phyloP scores from a whole-genome alignment of 768 basidiomycete species.

The Neoboletus subvelutipes region DNA sequence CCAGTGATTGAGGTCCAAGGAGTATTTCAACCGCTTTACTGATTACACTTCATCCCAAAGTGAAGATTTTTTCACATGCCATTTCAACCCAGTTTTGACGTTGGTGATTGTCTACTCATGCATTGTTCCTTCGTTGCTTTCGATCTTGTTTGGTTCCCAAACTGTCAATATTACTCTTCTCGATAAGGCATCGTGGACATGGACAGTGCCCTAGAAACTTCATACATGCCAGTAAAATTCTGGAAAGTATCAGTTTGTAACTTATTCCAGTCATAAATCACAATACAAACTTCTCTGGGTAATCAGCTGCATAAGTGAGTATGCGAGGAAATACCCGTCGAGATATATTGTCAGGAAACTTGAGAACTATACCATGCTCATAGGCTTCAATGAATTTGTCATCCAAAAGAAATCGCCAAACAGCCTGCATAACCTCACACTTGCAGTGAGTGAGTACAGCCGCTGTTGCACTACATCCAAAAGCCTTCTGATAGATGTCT shows the following conservation, averaged over 20 bases:
- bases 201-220: conserved; percentile 20
- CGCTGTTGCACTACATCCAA: not conserved
- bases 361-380: conserved; percentile 17
- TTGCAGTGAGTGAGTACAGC: conserved; percentile 13
- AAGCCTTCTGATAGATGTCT: not conserved
- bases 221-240: conserved; percentile 20
- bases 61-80: not conserved
- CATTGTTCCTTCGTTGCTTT: too few species aligned
- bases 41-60: not conserved
- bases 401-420: not conserved
- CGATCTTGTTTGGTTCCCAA: not conserved
- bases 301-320: conserved; percentile 31
- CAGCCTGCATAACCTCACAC: conserved; percentile 26
- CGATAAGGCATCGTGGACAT: conserved; percentile 18
- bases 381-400: conserved; percentile 2
- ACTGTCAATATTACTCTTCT: not conserved
- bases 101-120: not conserved
- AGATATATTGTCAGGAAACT: conserved; percentile 17
- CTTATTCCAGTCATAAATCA: too few species aligned
- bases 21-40: not conserved
- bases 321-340: conserved; percentile 16
- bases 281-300: conserved; percentile 33
- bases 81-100: not conserved
- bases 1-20: not conserved
- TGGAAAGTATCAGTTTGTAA: not conserved